Evolutionary conservation across 257 asterid genomes (phyloP).

Genomic region (Fraxinus quadrangulata): DNA sequence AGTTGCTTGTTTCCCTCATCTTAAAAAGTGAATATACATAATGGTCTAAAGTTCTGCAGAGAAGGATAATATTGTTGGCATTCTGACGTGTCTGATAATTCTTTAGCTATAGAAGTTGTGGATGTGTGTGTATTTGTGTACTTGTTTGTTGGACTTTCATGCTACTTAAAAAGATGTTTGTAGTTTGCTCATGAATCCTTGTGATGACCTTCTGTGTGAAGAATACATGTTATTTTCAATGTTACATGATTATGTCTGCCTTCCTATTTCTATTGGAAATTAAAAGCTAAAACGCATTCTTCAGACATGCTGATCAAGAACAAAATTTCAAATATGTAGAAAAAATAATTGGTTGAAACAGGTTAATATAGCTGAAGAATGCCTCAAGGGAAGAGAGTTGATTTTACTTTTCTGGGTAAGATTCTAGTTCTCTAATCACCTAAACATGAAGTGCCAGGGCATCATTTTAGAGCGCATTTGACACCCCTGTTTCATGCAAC

Average conservation of each 20-base stretch:
- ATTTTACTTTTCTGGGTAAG: too few relatives aligned
- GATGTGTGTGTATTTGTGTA: not conserved
- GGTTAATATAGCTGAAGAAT: too few relatives aligned
- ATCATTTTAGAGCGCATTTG: too few relatives aligned
- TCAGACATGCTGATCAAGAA: not conserved
- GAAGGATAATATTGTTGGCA: not conserved
- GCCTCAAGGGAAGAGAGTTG: too few relatives aligned
- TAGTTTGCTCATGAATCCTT: not conserved
- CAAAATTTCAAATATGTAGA: too few relatives aligned
- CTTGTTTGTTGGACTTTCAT: not conserved
- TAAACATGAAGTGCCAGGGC: too few relatives aligned
- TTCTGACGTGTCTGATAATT: not conserved
- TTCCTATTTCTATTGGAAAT: too few relatives aligned
- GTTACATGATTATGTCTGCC: not conserved
- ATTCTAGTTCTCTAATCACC: too few relatives aligned
- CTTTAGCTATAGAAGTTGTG: not conserved
- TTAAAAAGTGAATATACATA: slow-evolving; percentile 46
- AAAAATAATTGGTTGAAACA: too few relatives aligned
- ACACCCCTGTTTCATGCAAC: too few relatives aligned
- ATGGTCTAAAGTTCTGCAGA: not conserved
- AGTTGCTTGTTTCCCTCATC: slow-evolving; percentile 72
- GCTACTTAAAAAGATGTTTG: not conserved
- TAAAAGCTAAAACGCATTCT: not conserved
- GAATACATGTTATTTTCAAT: not conserved
- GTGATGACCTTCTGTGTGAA: not conserved